Evolutionary conservation across 768 basidiomycete species (phyloP).

Genomic region (Lanmaoa rubissima): DNA sequence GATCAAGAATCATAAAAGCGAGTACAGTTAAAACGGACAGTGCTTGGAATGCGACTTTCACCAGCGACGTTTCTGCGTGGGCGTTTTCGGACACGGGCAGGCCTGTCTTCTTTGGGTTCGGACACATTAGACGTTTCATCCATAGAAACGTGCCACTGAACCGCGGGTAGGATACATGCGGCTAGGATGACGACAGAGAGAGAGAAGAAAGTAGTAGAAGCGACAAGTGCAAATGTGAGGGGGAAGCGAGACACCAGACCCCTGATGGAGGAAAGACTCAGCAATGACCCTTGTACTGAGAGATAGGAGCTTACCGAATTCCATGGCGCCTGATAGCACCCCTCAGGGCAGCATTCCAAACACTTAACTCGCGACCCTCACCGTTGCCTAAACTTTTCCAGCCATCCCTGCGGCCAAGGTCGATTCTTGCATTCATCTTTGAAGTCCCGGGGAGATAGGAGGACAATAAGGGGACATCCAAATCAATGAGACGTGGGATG

Average conservation of each 20-base stretch:
- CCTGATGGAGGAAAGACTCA: constrained; percentile 35
- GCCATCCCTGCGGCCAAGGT: constrained; percentile 69
- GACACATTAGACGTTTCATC: constrained; percentile 12
- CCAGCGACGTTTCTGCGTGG: constrained; percentile 21
- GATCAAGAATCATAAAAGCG: not conserved
- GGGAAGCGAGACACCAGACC: constrained; percentile 73
- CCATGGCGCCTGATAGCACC: constrained; percentile 67
- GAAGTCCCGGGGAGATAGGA: constrained; percentile 50
- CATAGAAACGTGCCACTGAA: constrained; percentile 26
- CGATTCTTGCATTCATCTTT: constrained; percentile 55
- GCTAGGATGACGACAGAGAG: constrained; percentile 47
- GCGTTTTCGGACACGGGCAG: constrained; percentile 28
- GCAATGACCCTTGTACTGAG: not conserved
- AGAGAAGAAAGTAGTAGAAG: constrained; percentile 45
- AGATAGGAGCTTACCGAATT: constrained; percentile 51
- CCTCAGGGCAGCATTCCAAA: constrained; percentile 57
- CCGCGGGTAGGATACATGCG: constrained; percentile 50
- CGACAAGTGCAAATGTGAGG: constrained; percentile 47
- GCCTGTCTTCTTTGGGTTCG: constrained; percentile 21
- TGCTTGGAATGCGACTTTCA: constrained; percentile 22
- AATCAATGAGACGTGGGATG: constrained; percentile 39
- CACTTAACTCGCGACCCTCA: constrained; percentile 69
- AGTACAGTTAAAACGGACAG: constrained; percentile 19
- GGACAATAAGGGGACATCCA: constrained; percentile 58
- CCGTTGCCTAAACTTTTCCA: constrained; percentile 73